These are phyloP conservation scores for Achaetomium macrosporum DNA, from an alignment of 2,329 filamentous ascomycete genomes.

Conservation along the genomic window DNA sequence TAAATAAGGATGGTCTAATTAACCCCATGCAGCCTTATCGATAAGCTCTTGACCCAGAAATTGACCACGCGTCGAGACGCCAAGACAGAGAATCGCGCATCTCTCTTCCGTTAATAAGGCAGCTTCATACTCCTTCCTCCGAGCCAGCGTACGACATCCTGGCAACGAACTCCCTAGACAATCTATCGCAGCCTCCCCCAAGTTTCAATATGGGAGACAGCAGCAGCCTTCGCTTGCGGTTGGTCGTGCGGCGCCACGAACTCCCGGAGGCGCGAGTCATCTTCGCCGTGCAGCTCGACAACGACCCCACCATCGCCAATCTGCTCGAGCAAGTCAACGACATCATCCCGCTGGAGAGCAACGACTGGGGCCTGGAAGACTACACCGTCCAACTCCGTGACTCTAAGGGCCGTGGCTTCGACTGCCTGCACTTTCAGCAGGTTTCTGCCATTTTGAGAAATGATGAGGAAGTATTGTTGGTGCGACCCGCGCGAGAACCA, in stretches of 20 bases:
- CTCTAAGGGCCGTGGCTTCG: constrained; percentile 57
- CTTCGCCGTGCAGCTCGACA: constrained; percentile 56
- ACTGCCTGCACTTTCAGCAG: constrained; percentile 80
- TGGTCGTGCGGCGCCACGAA: constrained; percentile 66
- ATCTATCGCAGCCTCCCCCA: not conserved
- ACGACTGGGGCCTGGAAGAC: constrained; percentile 81
- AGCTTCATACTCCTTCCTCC: too few relatives aligned
- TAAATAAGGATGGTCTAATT: too few relatives aligned
- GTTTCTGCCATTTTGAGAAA: constrained; percentile 67
- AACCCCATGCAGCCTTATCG: too few relatives aligned
- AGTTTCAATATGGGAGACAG: constrained; percentile 30
- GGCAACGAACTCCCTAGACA: not conserved
- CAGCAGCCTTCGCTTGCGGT: constrained; percentile 60
- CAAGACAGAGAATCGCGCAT: not conserved
- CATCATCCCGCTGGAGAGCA: constrained; percentile 72
- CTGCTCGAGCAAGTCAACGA: constrained; percentile 75
- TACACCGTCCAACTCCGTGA: constrained; percentile 72
- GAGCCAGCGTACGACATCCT: not conserved
- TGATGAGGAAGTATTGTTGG: constrained; percentile 77
- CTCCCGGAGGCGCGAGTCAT: constrained; percentile 67
- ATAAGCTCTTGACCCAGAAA: not conserved
- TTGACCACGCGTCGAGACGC: not conserved
- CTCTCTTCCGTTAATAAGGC: too few relatives aligned
- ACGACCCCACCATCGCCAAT: constrained; percentile 64
- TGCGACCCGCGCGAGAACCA: constrained; percentile 18